Conservation (phyloP, 2,329 filamentous ascomycete genomes). For the Zelopaecilomyces penicillatus region DNA sequence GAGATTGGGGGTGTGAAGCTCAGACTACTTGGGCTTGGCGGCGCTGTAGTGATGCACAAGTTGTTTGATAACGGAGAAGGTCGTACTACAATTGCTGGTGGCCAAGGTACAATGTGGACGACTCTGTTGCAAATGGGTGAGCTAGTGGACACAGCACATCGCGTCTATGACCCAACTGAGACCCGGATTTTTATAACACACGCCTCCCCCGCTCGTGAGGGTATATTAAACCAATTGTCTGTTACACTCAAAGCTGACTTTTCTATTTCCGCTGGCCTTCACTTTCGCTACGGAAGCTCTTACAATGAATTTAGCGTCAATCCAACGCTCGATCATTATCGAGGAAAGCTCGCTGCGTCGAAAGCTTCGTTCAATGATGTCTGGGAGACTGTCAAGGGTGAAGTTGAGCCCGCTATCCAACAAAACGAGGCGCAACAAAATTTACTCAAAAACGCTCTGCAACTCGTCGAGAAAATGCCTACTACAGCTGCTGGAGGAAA, state of each 20-base stretch:
- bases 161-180: constrained; percentile 96
- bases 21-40: constrained; percentile 83
- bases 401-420: constrained; percentile 89
- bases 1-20: constrained; percentile 95
- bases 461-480: constrained; percentile 97
- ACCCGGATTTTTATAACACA: constrained; percentile 96
- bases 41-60: constrained; percentile 99
- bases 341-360: constrained; percentile 93
- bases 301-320: constrained; percentile 99
- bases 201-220: constrained; percentile 91
- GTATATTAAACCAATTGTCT: constrained; percentile 93
- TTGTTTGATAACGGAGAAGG: constrained; percentile 98
- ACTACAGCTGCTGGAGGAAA: constrained; percentile 90
- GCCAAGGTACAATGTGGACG: constrained; percentile 99
- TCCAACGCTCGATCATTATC: constrained; percentile 94
- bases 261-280: constrained; percentile 91
- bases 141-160: constrained; percentile 92
- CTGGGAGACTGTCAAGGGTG: constrained; percentile 95
- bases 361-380: constrained; percentile 99
- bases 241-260: constrained; percentile 97
- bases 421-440: constrained; percentile 93
- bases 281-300: constrained; percentile 97
- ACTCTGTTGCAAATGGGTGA: constrained; percentile 97
- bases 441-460: constrained; percentile 80
- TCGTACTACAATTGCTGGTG: constrained; percentile 93